Evolutionary conservation across 345 rosid species (phyloP), one percentile per base, ranked within the genome.

Genomic region (Salix brachista): DNA sequence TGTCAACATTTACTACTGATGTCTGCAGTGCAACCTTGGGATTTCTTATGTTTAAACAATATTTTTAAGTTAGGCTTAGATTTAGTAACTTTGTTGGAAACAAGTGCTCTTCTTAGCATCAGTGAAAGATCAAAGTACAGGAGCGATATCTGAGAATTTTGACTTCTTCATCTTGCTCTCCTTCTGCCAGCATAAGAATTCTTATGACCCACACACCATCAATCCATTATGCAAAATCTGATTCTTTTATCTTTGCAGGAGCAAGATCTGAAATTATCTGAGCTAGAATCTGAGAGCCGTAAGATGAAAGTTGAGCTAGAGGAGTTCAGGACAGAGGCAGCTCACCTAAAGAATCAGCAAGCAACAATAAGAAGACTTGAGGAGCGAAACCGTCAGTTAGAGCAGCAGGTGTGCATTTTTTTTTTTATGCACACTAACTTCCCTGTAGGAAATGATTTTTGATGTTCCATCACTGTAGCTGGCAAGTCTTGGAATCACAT

Each of bases 331-430:
- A 85, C 94, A 23, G 99, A 96, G 88, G 97, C 99, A 56, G 86
- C 96, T 80, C 99, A 92, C 80, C 85, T 96, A 74, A 96, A 96
- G 89, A 96, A 93, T 86, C 99, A 96, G 78, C 99, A 93, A 83
- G 95, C 99, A 36, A 96, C 99, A 65, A 93, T 96, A 87, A 93
- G 99, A 88, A 91, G 98, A 72, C 95, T 96, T 67, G 99, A 96
- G 82, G 99, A 96, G 79, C 94, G 97, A 77, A 96, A 92, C 78
- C 96, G 97, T 46, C 99, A 93, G 84, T 88, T 96, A 83, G 99
- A 96, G 90, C 97, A 87, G 70, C 99, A 92, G 96, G 99, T 93
- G 80, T 80, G 85, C 13, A 3, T 71, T 71, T 77, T 0, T 6
- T 39, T 19, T 67, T 10, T 5, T 52, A 58, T 52, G 73, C 28